These are phyloP conservation scores for Boletellus ananiceps DNA, from an alignment of 768 basidiomycete species.

Conservation along the genomic window DNA sequence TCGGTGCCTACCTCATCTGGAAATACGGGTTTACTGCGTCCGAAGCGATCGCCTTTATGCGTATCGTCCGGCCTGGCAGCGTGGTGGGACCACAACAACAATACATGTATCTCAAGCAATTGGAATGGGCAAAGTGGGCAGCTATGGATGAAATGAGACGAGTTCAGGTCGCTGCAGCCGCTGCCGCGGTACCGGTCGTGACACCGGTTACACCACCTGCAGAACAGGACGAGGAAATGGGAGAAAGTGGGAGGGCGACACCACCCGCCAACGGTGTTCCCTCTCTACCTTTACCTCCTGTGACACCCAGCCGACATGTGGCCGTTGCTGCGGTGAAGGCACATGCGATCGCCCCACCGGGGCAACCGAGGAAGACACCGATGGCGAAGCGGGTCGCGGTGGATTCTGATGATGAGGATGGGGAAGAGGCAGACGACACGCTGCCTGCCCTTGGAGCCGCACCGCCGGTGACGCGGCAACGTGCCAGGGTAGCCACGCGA, in stretches of 20 bases:
- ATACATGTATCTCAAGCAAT: slow-evolving; percentile 91
- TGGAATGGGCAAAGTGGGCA: slow-evolving; percentile 93
- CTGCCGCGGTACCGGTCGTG: slow-evolving; percentile 45
- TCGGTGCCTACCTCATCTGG: slow-evolving; percentile 98
- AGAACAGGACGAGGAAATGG: slow-evolving; percentile 63
- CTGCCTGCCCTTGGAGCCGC: slow-evolving; percentile 58
- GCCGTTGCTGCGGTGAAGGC: slow-evolving; percentile 67
- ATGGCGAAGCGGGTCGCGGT: slow-evolving; percentile 63
- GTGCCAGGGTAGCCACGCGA: slow-evolving; percentile 36
- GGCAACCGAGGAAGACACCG: slow-evolving; percentile 87
- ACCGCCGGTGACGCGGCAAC: slow-evolving; percentile 35
- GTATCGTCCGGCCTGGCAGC: slow-evolving; percentile 90
- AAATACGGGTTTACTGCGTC: slow-evolving; percentile 96
- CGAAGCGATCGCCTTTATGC: slow-evolving; percentile 97
- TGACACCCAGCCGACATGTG: slow-evolving; percentile 78
- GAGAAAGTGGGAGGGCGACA: slow-evolving; percentile 39
- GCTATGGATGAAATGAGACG: slow-evolving; percentile 73
- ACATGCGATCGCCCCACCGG: slow-evolving; percentile 67
- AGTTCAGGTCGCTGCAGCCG: slow-evolving; percentile 38
- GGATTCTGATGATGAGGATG: slow-evolving; percentile 65
- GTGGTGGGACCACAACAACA: slow-evolving; percentile 93
- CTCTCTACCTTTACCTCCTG: slow-evolving; percentile 51
- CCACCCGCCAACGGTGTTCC: slow-evolving; percentile 23
- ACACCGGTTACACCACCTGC: slow-evolving; percentile 80
- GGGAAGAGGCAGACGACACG: slow-evolving; percentile 52